Evolutionary conservation across 108 stramenopile genomes (phyloP), one percentile per base, ranked within the genome.

Genomic region (Cylindrotheca fusiformis): DNA sequence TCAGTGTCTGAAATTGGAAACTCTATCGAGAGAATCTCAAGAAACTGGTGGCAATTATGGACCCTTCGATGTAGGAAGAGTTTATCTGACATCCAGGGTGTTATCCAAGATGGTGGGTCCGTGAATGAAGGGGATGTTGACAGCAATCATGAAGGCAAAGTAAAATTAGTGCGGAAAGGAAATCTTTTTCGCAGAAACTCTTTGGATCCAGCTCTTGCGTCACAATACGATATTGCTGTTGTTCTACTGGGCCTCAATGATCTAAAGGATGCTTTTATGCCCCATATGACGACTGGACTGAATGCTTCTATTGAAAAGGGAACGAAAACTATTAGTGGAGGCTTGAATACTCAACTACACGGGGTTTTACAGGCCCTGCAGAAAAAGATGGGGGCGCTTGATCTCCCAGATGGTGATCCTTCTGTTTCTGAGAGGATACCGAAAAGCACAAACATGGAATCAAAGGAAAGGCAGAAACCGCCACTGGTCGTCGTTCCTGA

Each of bases 191-290:
- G 65, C 27, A 29, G 70, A 33, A 64, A 67, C 46, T 44, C 65
- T 10, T 51, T 77, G 4, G 68, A 74, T 52, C 70, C 74, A 17
- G 52, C 65, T 8, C 51, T 60, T 21, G 58, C 61, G 2, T 67
- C 62, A 0, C 52, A 71, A 52, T 88, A 82, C 45, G 83, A 88
- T 68, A 67, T 84, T 45, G 83, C 79, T 10, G 79, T 88, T 4
- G 81, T 88, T 25, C 49, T 88, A 32, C 76, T 80, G 4, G 86
- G 86, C 57, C 28, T 79, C 22, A 88, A 88, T 68, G 86, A 88
- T 54, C 48, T 88, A 24, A 88, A 88, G 50, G 76, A 79, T 58
- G 65, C 69, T 5, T 75, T 82, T 26, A 61, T 88, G 52, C 86
- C 86, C 0, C 76, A 81, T 55, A 63, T 74, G 57, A 52, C 36